A percentile compares a stretch with the other conserved stretches of the same genome.
Evolutionary conservation across 345 rosid genomes (phyloP).

Genomic region (Citrus sp.): DNA sequence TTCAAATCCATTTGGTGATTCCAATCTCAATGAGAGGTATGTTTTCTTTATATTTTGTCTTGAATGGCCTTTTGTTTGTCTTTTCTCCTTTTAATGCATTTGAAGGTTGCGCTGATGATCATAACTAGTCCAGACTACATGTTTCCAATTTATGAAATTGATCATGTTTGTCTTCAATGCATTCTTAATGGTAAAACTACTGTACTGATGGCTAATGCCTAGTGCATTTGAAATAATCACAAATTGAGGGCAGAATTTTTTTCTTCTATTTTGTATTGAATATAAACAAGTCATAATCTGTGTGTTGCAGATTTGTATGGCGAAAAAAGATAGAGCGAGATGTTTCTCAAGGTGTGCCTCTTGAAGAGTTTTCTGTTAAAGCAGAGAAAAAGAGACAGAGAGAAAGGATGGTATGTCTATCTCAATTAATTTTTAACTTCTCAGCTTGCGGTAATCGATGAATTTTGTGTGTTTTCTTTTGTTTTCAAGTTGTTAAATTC

Average conservation of each 20-base stretch:
- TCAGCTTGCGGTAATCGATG: background rate
- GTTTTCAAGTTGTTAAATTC: background rate
- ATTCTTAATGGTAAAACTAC: background rate
- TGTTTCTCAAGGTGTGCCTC: slow-evolving; percentile 60
- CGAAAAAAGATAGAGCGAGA: slow-evolving; percentile 89
- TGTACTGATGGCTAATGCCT: background rate
- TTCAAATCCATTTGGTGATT: slow-evolving; percentile 95
- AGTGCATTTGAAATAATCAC: background rate
- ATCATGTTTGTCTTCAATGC: background rate
- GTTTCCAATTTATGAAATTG: background rate
- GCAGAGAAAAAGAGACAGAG: slow-evolving; percentile 77
- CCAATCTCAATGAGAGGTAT: slow-evolving; percentile 86
- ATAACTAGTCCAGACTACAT: background rate
- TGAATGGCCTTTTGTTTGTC: background rate
- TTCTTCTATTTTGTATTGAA: background rate
- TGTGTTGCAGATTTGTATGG: slow-evolving; percentile 79
- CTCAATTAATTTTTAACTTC: background rate
- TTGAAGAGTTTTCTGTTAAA: slow-evolving; percentile 67
- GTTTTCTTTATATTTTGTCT: slow-evolving; percentile 7
- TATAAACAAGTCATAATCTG: background rate
- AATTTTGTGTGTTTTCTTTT: background rate
- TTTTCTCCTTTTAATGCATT: background rate
- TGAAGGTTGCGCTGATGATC: background rate
- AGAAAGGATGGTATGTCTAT: slow-evolving; percentile 77
- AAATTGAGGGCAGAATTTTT: background rate